A percentile compares a stretch with the other conserved stretches of the same genome.
Evolutionary conservation across 371 early-diverging fungal species (phyloP).

Genomic region (Mortierella sp.): DNA sequence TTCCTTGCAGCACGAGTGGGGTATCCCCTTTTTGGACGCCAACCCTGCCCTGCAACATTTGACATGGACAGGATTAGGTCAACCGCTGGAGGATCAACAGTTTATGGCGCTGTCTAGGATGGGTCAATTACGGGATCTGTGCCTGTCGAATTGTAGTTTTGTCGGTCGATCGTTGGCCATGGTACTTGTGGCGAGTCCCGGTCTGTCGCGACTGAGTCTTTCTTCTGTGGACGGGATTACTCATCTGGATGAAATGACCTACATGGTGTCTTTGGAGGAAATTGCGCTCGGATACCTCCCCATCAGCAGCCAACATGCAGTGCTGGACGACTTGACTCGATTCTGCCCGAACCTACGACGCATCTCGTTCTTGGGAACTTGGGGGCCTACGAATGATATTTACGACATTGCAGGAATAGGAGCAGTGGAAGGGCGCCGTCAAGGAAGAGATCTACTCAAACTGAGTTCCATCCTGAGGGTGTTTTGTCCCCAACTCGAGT

Average conservation of each 20-base stretch:
- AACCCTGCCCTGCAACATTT: conserved; percentile 20
- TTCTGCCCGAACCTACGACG: conserved; percentile 23
- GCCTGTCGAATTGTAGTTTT: conserved; percentile 34
- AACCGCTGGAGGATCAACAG: conserved; percentile 5
- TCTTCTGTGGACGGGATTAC: conserved; percentile 28
- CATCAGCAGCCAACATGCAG: conserved; percentile 14
- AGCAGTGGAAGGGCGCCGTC: background rate
- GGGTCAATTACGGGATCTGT: conserved; percentile 23
- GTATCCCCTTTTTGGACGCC: conserved; percentile 23
- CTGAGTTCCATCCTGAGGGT: conserved; percentile 19
- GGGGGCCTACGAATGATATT: conserved; percentile 15
- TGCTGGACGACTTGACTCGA: conserved; percentile 22
- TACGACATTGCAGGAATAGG: background rate
- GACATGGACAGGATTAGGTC: conserved; percentile 34
- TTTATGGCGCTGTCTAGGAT: conserved; percentile 16
- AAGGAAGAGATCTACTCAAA: conserved; percentile 19
- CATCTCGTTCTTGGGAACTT: conserved; percentile 40
- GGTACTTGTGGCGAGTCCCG: conserved; percentile 23
- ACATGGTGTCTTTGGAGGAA: conserved; percentile 25
- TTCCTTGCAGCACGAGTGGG: conserved; percentile 30
- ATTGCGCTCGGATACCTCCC: conserved; percentile 35
- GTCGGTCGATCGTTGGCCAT: conserved; percentile 19
- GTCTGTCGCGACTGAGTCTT: conserved; percentile 23
- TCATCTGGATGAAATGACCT: conserved; percentile 23
- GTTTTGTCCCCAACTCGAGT: conserved; percentile 26